Conservation (phyloP, 2,329 filamentous ascomycete genomes). For the Mycosphaerella arachidis region DNA sequence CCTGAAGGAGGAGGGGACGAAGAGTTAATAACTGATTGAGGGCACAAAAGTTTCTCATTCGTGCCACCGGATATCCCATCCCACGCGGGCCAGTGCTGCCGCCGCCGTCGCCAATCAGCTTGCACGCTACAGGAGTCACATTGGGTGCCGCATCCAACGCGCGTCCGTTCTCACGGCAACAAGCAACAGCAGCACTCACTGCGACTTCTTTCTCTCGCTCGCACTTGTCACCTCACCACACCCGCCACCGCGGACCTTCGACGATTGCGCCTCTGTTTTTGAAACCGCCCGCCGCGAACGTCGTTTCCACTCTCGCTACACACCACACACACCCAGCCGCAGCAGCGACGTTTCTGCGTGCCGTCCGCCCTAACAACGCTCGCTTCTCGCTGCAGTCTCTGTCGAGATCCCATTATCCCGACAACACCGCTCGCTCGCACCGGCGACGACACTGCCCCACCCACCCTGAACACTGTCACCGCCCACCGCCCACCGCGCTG, state of each 20-base stretch:
- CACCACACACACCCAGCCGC: not conserved
- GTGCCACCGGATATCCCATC: not conserved
- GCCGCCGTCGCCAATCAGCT: conserved; percentile 26
- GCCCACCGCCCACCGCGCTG: conserved; percentile 6
- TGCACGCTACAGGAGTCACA: conserved; percentile 21
- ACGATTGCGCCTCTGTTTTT: conserved; percentile 3
- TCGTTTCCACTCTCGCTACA: conserved; percentile 3
- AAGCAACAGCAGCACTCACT: conserved; percentile 5
- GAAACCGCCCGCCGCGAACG: not conserved
- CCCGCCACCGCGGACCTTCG: not conserved
- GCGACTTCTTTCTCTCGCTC: not conserved
- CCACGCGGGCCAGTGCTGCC: not conserved
- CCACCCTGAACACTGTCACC: conserved; percentile 10
- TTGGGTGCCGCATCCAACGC: conserved; percentile 25
- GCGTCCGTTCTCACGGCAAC: conserved; percentile 32
- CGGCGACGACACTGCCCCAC: conserved; percentile 6
- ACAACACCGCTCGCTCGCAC: conserved; percentile 9
- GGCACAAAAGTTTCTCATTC: not conserved
- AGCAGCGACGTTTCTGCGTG: not conserved
- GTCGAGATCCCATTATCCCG: not conserved
- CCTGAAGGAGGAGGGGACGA: not conserved
- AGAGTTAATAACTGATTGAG: not conserved
- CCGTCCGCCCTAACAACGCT: conserved; percentile 4
- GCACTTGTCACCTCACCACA: conserved; percentile 2
- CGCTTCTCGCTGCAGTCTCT: conserved; percentile 7